These are phyloP conservation scores for Cryphonectria radicalis DNA, from an alignment of 2,329 filamentous ascomycete genomes.

Conservation along the genomic window DNA sequence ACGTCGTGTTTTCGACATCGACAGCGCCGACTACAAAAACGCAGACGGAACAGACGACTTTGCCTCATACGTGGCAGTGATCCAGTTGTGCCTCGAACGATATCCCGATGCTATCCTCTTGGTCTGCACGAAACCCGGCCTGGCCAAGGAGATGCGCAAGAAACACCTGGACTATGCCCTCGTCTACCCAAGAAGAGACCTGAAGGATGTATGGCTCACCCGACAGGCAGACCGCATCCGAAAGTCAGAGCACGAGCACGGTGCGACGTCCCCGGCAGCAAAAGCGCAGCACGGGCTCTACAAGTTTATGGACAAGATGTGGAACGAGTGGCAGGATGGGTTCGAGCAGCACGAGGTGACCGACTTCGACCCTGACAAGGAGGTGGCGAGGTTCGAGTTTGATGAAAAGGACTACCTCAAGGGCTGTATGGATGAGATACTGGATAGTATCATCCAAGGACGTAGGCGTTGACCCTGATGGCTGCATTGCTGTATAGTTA, in stretches of 20 bases:
- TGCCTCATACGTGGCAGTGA: neutral
- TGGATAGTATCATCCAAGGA: neutral
- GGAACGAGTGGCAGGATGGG: neutral
- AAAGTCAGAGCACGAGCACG: neutral
- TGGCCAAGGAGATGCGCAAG: neutral
- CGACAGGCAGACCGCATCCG: neutral
- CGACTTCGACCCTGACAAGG: neutral
- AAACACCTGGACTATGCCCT: neutral
- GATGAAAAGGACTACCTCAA: neutral
- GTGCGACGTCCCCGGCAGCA: neutral
- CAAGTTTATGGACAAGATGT: neutral
- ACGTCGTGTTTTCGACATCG: neutral
- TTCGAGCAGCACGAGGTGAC: neutral
- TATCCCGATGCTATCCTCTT: neutral
- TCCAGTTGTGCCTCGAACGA: neutral
- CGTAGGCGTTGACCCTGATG: neutral
- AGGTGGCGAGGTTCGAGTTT: conserved; percentile 1
- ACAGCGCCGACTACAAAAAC: neutral
- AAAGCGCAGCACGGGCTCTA: neutral
- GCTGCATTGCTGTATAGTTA: neutral
- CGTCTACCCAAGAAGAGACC: neutral
- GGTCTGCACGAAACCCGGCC: neutral
- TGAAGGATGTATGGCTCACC: neutral
- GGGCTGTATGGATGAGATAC: neutral
- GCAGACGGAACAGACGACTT: neutral